Base-by-base conservation (phyloP, 1,139 yeast genomes). In the Scheffersomyces lignicola region DNA sequence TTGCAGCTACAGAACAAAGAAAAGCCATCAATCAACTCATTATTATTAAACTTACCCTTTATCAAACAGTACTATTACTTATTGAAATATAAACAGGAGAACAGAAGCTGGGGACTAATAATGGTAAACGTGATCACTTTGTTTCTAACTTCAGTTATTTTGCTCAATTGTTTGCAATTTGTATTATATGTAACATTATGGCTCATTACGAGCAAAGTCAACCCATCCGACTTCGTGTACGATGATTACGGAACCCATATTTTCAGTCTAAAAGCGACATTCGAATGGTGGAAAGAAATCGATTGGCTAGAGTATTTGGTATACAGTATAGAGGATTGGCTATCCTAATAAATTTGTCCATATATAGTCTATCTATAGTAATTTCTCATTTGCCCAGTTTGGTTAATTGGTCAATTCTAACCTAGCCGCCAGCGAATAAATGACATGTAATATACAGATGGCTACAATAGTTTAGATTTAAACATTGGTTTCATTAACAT, bases 251-350 rank as follows among this genome's bases (percentile, higher is more conserved):
- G 45, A 16, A 29, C 24, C 14, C 32, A 33, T n/a, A 31, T 31
- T 25, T 40, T 42, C 44, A 37, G 35, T 23, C 31, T 29, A 12
- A 41, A 32, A 20, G 30, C 34, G 29, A 46, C 55, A 2, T 45
- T 57, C 18, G 48, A 37, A 16, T 62, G 69, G 67, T 62, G 68
- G 68, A 59, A 49, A 39, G 68, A 63, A 37, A 48, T 63, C 1
- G 59, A 50, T 33, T 57, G 62, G 61, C 34, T 63, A 14, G 69
- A 63, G 37, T 59, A 59, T 41, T 37, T 50, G 21, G 46, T 60
- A n/a, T 62, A 59, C 37, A 40, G 34, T 3, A 14, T 58, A 7
- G 41, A 39, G 12, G 64, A 58, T 14, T 54, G 54, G 53, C 12
- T 37, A n/a, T 36, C 34, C 3, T 35, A 37, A 10, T 38, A 34